Evolutionary conservation across 805 yeast genomes (phyloP).

Genomic region (Candida verbasci): DNA sequence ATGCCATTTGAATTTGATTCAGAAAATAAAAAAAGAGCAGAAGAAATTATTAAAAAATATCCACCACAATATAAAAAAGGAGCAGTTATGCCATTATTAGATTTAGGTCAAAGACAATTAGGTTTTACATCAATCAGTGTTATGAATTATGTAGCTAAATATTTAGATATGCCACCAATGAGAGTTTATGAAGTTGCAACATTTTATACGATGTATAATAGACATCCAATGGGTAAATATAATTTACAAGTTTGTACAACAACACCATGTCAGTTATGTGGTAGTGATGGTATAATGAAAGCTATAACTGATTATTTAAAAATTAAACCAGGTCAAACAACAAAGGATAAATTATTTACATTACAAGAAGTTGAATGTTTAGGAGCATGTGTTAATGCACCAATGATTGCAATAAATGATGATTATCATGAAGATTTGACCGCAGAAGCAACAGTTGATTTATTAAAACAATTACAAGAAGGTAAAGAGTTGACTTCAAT

Average conservation of each 20-base stretch:
- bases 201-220: conserved; percentile 86
- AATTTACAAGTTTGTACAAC: conserved; percentile 85
- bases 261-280: conserved; percentile 84
- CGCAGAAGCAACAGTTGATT: conserved; percentile 53
- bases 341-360: conserved; percentile 70
- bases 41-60: conserved; percentile 69
- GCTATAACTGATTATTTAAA: conserved; percentile 59
- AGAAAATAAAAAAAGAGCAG: conserved; percentile 65
- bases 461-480: conserved; percentile 58
- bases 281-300: conserved; percentile 72
- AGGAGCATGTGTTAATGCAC: conserved; percentile 90
- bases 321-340: conserved; percentile 74
- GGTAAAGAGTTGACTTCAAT: conserved; percentile 54
- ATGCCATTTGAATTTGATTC: conserved; percentile 69
- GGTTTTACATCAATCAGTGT: conserved; percentile 85
- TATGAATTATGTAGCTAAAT: conserved; percentile 84
- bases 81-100: conserved; percentile 83
- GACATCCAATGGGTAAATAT: conserved; percentile 81
- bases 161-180: conserved; percentile 89
- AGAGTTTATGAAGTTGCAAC: conserved; percentile 91
- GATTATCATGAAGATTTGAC: conserved; percentile 81
- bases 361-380: conserved; percentile 86
- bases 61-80: conserved; percentile 85
- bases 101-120: conserved; percentile 80
- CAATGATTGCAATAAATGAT: conserved; percentile 82